Evolutionary conservation across 2,329 filamentous ascomycete genomes (phyloP).

Genomic region (Drechslerella coelobrocha): DNA sequence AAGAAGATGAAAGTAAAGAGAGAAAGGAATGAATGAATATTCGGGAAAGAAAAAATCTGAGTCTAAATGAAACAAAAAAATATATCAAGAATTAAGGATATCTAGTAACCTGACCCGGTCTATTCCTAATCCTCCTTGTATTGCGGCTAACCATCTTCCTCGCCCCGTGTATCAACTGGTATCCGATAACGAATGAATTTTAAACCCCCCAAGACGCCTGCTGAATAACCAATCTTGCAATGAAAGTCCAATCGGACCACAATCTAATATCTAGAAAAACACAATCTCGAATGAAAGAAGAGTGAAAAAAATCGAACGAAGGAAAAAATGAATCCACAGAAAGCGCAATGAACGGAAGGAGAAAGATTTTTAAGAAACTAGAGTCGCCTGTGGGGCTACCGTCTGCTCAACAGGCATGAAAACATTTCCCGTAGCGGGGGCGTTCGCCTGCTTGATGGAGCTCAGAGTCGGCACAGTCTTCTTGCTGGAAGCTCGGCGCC

Average conservation of each 20-base stretch:
- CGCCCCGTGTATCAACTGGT: no score
- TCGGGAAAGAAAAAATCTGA: background rate
- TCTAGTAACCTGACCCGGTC: conserved; percentile 6
- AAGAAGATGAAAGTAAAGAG: no score
- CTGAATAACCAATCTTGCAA: conserved; percentile 7
- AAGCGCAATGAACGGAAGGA: background rate
- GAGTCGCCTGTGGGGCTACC: conserved; percentile 31
- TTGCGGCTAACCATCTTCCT: no score
- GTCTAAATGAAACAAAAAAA: background rate
- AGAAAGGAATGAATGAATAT: background rate
- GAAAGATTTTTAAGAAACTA: conserved; percentile 27
- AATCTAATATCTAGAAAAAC: conserved; percentile 14
- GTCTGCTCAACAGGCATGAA: conserved; percentile 14
- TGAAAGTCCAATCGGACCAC: conserved; percentile 10
- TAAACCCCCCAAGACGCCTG: conserved; percentile 25
- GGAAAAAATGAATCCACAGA: background rate
- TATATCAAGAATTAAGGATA: background rate
- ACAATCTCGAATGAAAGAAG: background rate
- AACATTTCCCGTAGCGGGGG: conserved; percentile 17
- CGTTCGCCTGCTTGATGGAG: conserved; percentile 23
- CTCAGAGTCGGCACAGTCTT: conserved; percentile 60
- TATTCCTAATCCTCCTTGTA: conserved; percentile 4
- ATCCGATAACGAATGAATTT: background rate
- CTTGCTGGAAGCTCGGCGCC: conserved; percentile 69
- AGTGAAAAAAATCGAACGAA: background rate